These are phyloP conservation scores for Calamus simplicifolius DNA, from an alignment of 176 grass and related monocot species.

Conservation along the genomic window DNA sequence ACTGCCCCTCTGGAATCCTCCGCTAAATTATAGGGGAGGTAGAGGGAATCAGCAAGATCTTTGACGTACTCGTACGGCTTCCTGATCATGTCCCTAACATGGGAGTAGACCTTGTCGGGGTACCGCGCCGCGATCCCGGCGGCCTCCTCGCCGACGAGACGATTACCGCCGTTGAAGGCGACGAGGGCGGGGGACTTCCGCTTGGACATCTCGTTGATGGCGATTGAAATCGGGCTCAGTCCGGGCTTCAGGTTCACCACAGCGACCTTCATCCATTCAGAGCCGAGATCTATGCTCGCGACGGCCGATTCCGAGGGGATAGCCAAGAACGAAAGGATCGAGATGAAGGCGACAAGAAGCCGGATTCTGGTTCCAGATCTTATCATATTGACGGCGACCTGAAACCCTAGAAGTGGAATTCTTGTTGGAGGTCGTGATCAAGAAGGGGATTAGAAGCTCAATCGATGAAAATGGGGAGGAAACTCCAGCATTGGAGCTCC, in stretches of 20 bases:
- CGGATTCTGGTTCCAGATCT: not conserved
- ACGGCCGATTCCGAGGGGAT: conserved; percentile 48
- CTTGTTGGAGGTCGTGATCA: not conserved
- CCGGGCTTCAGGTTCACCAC: conserved; percentile 83
- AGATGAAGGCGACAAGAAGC: not conserved
- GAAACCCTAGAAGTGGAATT: not conserved
- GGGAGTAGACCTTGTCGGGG: conserved; percentile 80
- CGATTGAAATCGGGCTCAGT: conserved; percentile 60
- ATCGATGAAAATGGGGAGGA: conserved; percentile 7
- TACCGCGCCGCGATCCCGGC: conserved; percentile 73
- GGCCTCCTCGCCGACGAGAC: conserved; percentile 89
- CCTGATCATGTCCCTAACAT: conserved; percentile 68
- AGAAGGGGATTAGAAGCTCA: conserved; percentile 5
- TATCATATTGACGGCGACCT: not conserved
- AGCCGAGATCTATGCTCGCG: conserved; percentile 91
- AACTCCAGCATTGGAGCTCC: conserved; percentile 9
- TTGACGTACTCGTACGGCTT: conserved; percentile 63
- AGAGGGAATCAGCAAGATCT: conserved; percentile 44
- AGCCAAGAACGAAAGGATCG: conserved; percentile 11
- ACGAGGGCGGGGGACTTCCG: conserved; percentile 88
- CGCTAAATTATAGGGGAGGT: conserved; percentile 81
- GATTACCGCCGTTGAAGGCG: conserved; percentile 56
- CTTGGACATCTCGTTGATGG: conserved; percentile 99
- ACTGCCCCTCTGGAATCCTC: conserved; percentile 67
- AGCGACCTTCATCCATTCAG: conserved; percentile 93